Conservation (phyloP, 192 early-diverging fungal species). For the Backusella australiensis region DNA sequence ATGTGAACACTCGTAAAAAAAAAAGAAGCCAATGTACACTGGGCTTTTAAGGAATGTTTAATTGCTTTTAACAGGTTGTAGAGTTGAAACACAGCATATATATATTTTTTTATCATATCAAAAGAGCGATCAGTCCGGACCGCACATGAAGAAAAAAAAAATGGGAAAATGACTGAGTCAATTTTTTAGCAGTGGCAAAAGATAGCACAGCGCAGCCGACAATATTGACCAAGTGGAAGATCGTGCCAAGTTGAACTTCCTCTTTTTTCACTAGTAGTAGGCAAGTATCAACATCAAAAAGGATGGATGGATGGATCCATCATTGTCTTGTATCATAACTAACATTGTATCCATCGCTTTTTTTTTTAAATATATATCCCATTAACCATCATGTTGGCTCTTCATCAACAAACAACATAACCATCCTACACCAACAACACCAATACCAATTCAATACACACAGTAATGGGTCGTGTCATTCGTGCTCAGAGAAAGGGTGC, state of each 20-base stretch:
- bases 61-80: too few species aligned
- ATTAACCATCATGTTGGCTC: background rate
- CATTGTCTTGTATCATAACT: background rate
- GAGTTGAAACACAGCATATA: too few species aligned
- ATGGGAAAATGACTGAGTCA: background rate
- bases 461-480: constrained; percentile 98
- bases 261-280: constrained; percentile 7
- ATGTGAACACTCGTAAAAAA: too few species aligned
- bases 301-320: background rate
- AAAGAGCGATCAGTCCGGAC: too few species aligned
- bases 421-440: too few species aligned
- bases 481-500: constrained; percentile 94
- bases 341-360: background rate
- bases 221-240: background rate
- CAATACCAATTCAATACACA: background rate
- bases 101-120: too few species aligned
- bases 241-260: background rate
- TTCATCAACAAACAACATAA: too few species aligned
- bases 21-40: too few species aligned
- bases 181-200: background rate
- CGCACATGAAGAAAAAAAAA: background rate
- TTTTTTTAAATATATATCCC: background rate
- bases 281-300: background rate
- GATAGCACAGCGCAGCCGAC: background rate
- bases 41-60: too few species aligned